These are phyloP conservation scores for Crithidia thermophila DNA, from an alignment of 208 protist species.

Conservation along the genomic window DNA sequence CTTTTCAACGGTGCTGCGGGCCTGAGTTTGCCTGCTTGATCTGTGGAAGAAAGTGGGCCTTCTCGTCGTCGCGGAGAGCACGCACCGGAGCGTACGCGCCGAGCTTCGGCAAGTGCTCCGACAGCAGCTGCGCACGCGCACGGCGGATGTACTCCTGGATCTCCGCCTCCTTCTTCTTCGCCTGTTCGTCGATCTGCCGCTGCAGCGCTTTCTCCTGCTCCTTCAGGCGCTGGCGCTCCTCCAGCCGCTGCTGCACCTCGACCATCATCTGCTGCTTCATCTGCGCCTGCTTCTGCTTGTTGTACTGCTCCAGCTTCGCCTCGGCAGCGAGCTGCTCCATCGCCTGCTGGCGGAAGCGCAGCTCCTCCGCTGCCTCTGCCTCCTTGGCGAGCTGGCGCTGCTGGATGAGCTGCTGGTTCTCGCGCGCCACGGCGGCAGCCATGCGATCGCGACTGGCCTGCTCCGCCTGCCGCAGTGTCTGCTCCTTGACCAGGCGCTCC, in stretches of 20 bases:
- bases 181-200: constrained; percentile 59
- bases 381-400: constrained; percentile 57
- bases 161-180: constrained; percentile 60
- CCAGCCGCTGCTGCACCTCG: constrained; percentile 78
- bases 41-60: constrained; percentile 34
- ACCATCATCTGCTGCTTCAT: constrained; percentile 76
- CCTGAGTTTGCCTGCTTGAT: constrained; percentile 4
- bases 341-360: constrained; percentile 73
- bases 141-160: constrained; percentile 85
- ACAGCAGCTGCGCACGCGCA: constrained; percentile 72
- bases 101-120: constrained; percentile 74
- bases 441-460: constrained; percentile 76
- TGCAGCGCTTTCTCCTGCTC: constrained; percentile 73
- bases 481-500: constrained; percentile 82
- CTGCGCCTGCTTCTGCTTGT: constrained; percentile 68
- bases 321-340: constrained; percentile 81
- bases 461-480: constrained; percentile 57
- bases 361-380: constrained; percentile 74
- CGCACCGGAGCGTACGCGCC: constrained; percentile 66
- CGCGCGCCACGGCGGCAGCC: constrained; percentile 50
- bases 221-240: constrained; percentile 72
- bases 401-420: constrained; percentile 84
- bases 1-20: neutral
- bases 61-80: constrained; percentile 68
- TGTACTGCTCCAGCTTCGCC: constrained; percentile 82